phyloP scores from a whole-genome alignment of 2,329 filamentous ascomycete genomes.

The Nigrograna mackinnonii region DNA sequence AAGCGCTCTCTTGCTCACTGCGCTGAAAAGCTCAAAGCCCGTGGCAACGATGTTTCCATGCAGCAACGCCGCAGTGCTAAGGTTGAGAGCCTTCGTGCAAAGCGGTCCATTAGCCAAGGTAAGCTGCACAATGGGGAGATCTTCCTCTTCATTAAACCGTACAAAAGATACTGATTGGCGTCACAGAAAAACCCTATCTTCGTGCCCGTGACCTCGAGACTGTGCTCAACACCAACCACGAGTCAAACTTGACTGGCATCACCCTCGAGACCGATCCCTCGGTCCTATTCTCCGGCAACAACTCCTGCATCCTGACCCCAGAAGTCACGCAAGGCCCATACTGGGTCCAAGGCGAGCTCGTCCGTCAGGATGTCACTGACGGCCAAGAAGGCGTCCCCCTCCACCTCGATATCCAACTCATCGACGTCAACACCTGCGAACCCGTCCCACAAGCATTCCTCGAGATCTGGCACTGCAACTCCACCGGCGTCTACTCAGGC shows the following conservation, averaged over 20 bases:
- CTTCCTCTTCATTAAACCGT: constrained; percentile 8
- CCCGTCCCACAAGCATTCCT: constrained; percentile 52
- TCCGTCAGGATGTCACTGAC: constrained; percentile 54
- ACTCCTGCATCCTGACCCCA: constrained; percentile 37
- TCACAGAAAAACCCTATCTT: constrained; percentile 27
- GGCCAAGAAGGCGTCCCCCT: constrained; percentile 53
- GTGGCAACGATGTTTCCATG: constrained; percentile 45
- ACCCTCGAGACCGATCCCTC: constrained; percentile 27
- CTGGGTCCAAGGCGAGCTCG: constrained; percentile 54
- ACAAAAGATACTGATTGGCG: constrained; percentile 8
- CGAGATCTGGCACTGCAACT: constrained; percentile 58
- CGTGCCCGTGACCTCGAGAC: constrained; percentile 29
- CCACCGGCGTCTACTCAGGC: constrained; percentile 36
- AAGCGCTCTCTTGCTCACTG: constrained; percentile 48
- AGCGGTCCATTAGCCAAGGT: constrained; percentile 33
- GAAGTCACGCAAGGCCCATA: constrained; percentile 38
- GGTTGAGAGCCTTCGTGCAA: constrained; percentile 44
- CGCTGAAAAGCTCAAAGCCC: constrained; percentile 42
- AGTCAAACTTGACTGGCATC: constrained; percentile 31
- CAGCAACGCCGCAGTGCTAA: constrained; percentile 45
- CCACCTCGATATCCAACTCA: constrained; percentile 56
- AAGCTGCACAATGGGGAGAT: constrained; percentile 2
- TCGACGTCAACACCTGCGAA: constrained; percentile 59
- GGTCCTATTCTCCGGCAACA: constrained; percentile 35
- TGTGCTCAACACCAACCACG: constrained; percentile 31